Evolutionary conservation across 441 rosid species (phyloP).

Genomic region (Gossypium trilobum): DNA sequence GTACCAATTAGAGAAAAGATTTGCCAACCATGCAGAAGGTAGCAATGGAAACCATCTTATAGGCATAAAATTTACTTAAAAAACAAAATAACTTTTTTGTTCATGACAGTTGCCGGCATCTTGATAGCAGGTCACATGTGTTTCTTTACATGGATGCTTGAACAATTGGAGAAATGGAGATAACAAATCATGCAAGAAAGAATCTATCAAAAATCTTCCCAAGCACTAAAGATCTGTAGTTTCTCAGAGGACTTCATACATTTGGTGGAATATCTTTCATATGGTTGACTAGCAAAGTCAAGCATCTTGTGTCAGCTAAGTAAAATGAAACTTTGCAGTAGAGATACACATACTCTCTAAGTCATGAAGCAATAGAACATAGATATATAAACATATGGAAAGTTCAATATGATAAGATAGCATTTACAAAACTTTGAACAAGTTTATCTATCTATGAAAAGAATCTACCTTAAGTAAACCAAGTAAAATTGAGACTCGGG

Average conservation of each 20-base stretch:
- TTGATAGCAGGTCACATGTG: background rate
- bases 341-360: background rate
- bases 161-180: background rate
- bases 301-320: background rate
- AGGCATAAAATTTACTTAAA: background rate
- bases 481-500: slow-evolving; percentile 82
- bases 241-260: background rate
- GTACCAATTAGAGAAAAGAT: background rate
- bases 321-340: background rate
- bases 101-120: background rate
- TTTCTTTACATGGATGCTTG: background rate
- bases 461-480: slow-evolving; percentile 70
- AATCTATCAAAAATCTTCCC: background rate
- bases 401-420: background rate
- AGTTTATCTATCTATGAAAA: background rate
- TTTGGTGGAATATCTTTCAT: background rate
- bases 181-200: background rate
- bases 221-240: background rate
- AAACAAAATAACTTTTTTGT: background rate
- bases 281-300: background rate
- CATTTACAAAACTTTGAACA: background rate
- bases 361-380: background rate
- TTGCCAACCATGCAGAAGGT: background rate
- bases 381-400: background rate
- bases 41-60: background rate